Conservation (phyloP, 345 rosid genomes). For the Eucalyptus lansdowneana region DNA sequence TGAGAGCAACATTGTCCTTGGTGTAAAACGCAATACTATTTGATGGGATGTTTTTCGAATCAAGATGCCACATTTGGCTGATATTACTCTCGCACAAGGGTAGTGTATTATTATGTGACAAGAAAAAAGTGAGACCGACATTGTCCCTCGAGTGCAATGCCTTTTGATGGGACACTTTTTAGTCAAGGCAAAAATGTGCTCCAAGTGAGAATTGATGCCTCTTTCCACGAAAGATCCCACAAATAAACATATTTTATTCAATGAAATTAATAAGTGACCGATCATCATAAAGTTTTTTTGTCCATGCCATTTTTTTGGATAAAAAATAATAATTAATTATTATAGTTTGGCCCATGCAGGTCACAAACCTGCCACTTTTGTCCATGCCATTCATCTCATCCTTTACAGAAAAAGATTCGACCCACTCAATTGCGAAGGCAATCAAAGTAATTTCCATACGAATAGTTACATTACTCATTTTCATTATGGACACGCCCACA, state of each 20-base stretch:
- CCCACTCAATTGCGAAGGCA: background rate
- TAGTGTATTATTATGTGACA: background rate
- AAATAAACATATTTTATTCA: background rate
- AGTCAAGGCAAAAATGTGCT: background rate
- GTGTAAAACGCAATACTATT: too few relatives aligned
- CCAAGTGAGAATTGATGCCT: background rate
- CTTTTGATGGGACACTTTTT: background rate
- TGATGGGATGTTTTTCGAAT: too few relatives aligned
- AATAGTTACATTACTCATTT: background rate
- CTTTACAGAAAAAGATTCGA: background rate
- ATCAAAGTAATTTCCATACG: background rate
- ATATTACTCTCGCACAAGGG: too few relatives aligned
- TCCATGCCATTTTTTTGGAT: background rate
- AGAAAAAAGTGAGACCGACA: too few relatives aligned
- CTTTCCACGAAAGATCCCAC: background rate
- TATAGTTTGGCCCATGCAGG: too few relatives aligned
- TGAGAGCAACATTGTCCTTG: too few relatives aligned
- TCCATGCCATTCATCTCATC: background rate
- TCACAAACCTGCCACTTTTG: background rate
- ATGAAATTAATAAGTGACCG: background rate
- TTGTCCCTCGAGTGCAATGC: background rate
- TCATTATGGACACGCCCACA: background rate
- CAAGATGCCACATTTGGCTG: too few relatives aligned
- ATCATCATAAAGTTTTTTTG: background rate
- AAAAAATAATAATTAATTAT: too few relatives aligned